Conservation (phyloP, 2,329 filamentous ascomycete species). For the Colletotrichum sp. region DNA sequence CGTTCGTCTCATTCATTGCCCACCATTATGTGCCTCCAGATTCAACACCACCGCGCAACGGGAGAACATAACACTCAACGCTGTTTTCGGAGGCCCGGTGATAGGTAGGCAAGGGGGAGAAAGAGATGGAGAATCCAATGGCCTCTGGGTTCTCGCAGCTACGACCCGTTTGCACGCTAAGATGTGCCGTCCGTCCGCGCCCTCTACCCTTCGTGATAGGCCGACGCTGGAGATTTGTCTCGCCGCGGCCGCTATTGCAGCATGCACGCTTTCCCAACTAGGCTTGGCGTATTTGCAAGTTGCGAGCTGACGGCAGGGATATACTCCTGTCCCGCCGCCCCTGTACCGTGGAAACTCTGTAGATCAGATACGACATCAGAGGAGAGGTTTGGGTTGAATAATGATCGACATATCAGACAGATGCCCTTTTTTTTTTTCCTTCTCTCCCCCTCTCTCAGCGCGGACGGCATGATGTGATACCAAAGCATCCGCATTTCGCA, state of each 20-base stretch:
- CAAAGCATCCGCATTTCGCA: background rate
- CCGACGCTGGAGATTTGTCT: background rate
- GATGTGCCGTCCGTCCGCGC: background rate
- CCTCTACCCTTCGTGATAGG: background rate
- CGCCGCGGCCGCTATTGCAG: background rate
- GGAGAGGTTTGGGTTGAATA: background rate
- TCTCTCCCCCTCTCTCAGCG: background rate
- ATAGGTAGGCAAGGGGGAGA: conserved; percentile 1
- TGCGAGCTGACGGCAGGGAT: background rate
- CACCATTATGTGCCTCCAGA: background rate
- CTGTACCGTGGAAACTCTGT: background rate
- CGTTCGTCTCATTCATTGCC: background rate
- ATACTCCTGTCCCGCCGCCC: background rate
- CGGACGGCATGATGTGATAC: background rate
- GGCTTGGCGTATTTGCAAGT: background rate
- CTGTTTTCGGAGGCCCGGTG: background rate
- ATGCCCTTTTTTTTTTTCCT: background rate
- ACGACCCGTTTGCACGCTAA: background rate
- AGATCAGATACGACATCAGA: background rate
- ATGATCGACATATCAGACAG: background rate
- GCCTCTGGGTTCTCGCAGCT: background rate
- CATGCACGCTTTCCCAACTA: background rate
- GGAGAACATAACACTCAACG: background rate
- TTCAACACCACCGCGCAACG: background rate
- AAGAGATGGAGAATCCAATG: background rate